Evolutionary conservation across 805 yeast genomes (phyloP), one percentile per base, ranked within the genome.

Genomic region (Suhomyces sp.): DNA sequence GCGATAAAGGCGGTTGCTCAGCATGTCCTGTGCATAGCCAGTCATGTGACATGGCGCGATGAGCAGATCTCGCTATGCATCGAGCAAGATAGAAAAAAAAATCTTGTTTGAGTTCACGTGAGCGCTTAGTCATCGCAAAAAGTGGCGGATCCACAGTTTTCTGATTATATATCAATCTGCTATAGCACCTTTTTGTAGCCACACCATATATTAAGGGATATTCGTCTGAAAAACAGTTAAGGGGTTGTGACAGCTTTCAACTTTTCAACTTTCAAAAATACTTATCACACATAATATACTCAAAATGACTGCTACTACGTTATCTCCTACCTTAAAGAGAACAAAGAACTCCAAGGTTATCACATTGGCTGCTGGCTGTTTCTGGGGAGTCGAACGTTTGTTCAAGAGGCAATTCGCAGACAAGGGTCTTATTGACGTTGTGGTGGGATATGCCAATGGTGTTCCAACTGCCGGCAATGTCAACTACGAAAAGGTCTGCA

Each of bases 371-470:
- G 84, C 82, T 0, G 86, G 85, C 2, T 88, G 96, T 64, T 88
- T 87, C 72, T 88, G 96, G 96, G 96, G 96, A 17, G 90, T 87
- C 12, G 97, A 93, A 62, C 88, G 86, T 59, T 84, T 92, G 24
- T 91, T 82, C 73, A 74, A 86, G 57, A 89, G 88, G 67, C 79
- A 88, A 58, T 88, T 83, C 63, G 80, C 76, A 15, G n/a, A 33
- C 47, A 84, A 80, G 64, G 90, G 90, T 31, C 69, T 93, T 19
- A 65, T 86, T 9, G 97, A 89, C 65, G 77, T 85, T 44, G 84
- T 83, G 65, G 98, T 93, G 10, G 99, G 99, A 2, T 94, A 86
- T 69, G 88, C 96, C 46, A 96, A 94, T 58, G 98, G 98, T 9
- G 54, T 59, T 19, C 90, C 92, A 19, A 70, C 82, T 1, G 47